Conservation (phyloP, 306 rosid genomes). For the Lathyrus aphaca region DNA sequence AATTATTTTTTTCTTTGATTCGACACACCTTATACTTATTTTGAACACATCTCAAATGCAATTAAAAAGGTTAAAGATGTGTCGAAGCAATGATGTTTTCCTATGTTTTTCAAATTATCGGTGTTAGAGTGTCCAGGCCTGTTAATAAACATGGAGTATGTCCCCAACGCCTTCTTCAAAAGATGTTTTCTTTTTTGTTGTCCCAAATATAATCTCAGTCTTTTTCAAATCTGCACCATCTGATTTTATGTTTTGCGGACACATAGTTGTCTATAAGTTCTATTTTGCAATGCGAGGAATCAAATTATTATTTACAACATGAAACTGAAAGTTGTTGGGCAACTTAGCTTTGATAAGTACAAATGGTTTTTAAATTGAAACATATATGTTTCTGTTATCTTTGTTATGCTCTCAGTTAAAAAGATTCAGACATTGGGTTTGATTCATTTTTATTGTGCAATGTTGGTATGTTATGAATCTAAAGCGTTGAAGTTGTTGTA, state of each 20-base stretch:
- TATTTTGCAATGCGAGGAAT: neutral
- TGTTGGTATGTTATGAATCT: constrained; percentile 28
- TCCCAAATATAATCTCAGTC: neutral
- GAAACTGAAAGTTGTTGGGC: neutral
- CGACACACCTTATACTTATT: no score
- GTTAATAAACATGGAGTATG: neutral
- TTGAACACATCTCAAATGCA: no score
- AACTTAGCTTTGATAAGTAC: constrained; percentile 9
- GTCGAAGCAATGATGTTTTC: no score
- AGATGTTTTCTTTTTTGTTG: neutral
- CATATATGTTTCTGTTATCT: neutral
- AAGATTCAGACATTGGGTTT: constrained; percentile 18
- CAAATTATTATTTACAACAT: constrained; percentile 16
- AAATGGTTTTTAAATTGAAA: constrained; percentile 15
- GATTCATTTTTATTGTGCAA: constrained; percentile 27
- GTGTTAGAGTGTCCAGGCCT: neutral
- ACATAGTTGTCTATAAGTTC: neutral
- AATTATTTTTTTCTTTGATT: no score
- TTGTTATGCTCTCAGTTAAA: constrained; percentile 33
- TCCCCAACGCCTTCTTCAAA: neutral
- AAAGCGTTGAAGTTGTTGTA: constrained; percentile 21
- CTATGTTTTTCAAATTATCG: no score
- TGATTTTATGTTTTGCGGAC: constrained; percentile 6
- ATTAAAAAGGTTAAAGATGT: no score
- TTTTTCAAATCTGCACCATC: neutral